Evolutionary conservation across 306 rosid genomes (phyloP).

Genomic region (Ziziphus jujuba): DNA sequence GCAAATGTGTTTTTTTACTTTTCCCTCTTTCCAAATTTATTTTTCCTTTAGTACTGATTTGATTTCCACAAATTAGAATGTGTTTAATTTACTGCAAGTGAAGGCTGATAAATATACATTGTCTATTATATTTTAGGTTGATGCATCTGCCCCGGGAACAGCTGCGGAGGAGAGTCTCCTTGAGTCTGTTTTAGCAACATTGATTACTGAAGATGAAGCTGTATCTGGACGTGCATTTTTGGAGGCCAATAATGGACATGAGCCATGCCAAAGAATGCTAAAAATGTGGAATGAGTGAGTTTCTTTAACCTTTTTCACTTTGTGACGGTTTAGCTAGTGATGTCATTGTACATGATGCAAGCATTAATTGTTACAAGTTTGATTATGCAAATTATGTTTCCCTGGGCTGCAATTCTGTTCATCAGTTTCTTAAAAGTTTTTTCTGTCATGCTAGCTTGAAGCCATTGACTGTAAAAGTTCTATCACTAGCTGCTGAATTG

Average conservation of each 20-base stretch:
- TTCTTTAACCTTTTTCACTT: neutral
- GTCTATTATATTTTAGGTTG: conserved; percentile 42
- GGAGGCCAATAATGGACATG: conserved; percentile 56
- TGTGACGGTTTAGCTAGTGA: conserved; percentile 7
- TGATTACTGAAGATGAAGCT: conserved; percentile 40
- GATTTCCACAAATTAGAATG: neutral
- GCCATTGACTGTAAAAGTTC: conserved; percentile 57
- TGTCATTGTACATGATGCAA: neutral
- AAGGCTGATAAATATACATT: conserved; percentile 16
- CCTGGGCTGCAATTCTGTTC: conserved; percentile 9
- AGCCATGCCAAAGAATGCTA: conserved; percentile 57
- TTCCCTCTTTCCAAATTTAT: neutral
- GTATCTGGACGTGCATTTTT: conserved; percentile 54
- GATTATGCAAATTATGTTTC: neutral
- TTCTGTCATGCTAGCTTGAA: conserved; percentile 51
- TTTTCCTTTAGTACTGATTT: neutral
- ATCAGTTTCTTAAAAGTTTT: neutral
- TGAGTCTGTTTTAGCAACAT: conserved; percentile 59
- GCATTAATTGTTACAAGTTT: neutral
- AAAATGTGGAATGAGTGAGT: conserved; percentile 75
- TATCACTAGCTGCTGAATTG: conserved; percentile 64
- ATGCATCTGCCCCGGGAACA: conserved; percentile 43
- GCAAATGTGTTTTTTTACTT: too few relatives aligned
- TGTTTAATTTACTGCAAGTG: neutral
- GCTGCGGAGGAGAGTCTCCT: conserved; percentile 53